Evolutionary conservation across 2,329 filamentous ascomycete species (phyloP).

Genomic region (Laburnicola sp.): DNA sequence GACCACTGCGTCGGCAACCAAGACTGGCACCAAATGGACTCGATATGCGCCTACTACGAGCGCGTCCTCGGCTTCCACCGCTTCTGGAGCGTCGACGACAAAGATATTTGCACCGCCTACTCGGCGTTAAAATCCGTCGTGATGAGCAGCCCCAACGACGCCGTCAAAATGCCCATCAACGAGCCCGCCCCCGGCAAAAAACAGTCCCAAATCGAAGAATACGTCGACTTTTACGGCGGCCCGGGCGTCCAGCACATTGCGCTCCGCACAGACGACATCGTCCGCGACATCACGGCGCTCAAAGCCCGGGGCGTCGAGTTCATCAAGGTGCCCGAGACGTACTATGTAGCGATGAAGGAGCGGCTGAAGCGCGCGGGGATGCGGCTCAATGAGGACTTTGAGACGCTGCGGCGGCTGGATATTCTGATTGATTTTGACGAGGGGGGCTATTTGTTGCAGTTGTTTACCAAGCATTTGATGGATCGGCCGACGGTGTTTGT

Average conservation of each 20-base stretch:
- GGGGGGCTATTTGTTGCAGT: slow-evolving; percentile 75
- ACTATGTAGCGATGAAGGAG: slow-evolving; percentile 76
- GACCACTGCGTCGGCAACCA: slow-evolving; percentile 99
- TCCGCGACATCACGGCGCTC: slow-evolving; percentile 74
- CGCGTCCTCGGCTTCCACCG: slow-evolving; percentile 88
- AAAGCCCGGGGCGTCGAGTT: slow-evolving; percentile 90
- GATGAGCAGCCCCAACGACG: slow-evolving; percentile 81
- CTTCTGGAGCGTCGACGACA: slow-evolving; percentile 97
- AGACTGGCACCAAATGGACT: slow-evolving; percentile 86
- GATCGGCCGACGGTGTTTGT: slow-evolving; percentile 94
- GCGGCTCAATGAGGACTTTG: slow-evolving; percentile 75
- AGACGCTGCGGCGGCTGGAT: slow-evolving; percentile 73
- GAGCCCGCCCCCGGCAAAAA: slow-evolving; percentile 89
- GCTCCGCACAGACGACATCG: slow-evolving; percentile 78
- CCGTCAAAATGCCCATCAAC: slow-evolving; percentile 98
- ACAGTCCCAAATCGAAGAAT: slow-evolving; percentile 90
- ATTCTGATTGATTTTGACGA: slow-evolving; percentile 97
- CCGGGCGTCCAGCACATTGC: slow-evolving; percentile 93
- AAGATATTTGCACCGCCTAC: slow-evolving; percentile 89
- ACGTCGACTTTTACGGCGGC: slow-evolving; percentile 83
- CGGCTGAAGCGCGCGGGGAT: slow-evolving; percentile 67
- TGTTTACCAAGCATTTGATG: slow-evolving; percentile 74
- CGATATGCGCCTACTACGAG: slow-evolving; percentile 74
- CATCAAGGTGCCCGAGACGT: slow-evolving; percentile 83
- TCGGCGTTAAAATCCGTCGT: slow-evolving; percentile 86